Evolutionary conservation across 2,329 filamentous ascomycete species (phyloP), one percentile per base, ranked within the genome.

Genomic region (Fusarium napiforme): DNA sequence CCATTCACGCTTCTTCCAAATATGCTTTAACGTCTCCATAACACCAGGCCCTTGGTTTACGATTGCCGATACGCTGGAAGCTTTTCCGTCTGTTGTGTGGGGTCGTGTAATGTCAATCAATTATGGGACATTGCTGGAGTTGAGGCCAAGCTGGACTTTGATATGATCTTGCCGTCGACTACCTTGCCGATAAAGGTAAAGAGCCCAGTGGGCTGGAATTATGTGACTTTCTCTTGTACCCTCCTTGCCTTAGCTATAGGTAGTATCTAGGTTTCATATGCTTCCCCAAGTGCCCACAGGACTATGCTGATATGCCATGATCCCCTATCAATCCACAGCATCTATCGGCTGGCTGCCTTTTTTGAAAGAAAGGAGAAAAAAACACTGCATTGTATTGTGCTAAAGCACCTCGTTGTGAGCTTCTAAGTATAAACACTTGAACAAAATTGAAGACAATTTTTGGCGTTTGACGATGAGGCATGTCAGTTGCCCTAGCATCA

Each of bases 401-500:
- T 32, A 19, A 43, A 43, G n/a, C 19, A 15, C 12, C 16, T 28
- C 60, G 16, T 21, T 19, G 26, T 50, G 2, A 32, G 18, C 19
- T 45, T 37, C 30, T 19, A 32, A 42, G 19, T 18, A 37, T 42
- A 19, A 32, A 37, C 12, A 49, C 18, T 12, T 28, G 30, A 28
- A n/a, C 19, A 45, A 45, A 21, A 40, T n/a, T 37, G 19, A 15
- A 40, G 14, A 30, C 30, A 46, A 34, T 18, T 18, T 21, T 28
- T 58, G 19, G 21, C 34, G 23, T 37, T 50, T 36, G 15, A 28
- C 26, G 45, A 30, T 43, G 47, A 50, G 57, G 46, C 46, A 45
- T 30, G 39, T 34, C 43, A 21, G 64, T 75, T 70, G 63, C 72
- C 61, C 55, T 52, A 61, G 61, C 21, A 60, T 49, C 49, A 19